Evolutionary conservation across 345 rosid species (phyloP), one percentile per base, ranked within the genome.

Genomic region (Lumnitzera racemosa): DNA sequence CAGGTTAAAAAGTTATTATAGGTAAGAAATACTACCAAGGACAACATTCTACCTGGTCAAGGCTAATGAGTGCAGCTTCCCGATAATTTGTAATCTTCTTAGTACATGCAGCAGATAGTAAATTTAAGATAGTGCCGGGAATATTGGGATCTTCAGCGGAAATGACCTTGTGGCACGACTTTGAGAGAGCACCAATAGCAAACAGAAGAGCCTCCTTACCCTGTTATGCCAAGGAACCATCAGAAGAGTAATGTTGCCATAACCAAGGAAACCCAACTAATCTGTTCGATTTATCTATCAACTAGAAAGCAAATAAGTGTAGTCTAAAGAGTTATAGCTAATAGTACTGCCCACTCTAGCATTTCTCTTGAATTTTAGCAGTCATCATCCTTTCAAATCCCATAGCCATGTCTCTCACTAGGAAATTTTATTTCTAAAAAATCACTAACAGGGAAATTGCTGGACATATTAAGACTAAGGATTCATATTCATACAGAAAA

Each of bases 171-270:
- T 85, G 96, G 87, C 96, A 89, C 53, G 96, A 68, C 50, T 72
- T 78, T 36, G 80, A 83, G 63, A 92, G 80, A 67, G 94, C 83
- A 67, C 96, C 91, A 36, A 89, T 57, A 57, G 96, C 98, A 71
- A 73, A 68, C 69, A 92, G 67, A 66, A 92, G 80, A 66, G 89
- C 73, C 67, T 92, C 96, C 75, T 92, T 92, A 62, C 98, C 98
- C 96, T 92, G 83, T 55, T 23, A 70, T 24, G 55, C 56, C 57
- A n/a, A 53, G 5, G 57, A 63, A 63, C 41, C 49, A 74, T 55
- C 31, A 65, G 46, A 48, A 58, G 49, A 53, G 48, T 59, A 36
- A 68, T 46, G 52, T 48, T 36, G 43, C 43, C 43, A 36, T 36
- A 9, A 36, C 7, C 43, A 36, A 11, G 20, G n/a, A 3, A 31